Evolutionary conservation across 2,329 filamentous ascomycete genomes (phyloP), one percentile per base, ranked within the genome.

Genomic region (Furcasterigmium sp.): DNA sequence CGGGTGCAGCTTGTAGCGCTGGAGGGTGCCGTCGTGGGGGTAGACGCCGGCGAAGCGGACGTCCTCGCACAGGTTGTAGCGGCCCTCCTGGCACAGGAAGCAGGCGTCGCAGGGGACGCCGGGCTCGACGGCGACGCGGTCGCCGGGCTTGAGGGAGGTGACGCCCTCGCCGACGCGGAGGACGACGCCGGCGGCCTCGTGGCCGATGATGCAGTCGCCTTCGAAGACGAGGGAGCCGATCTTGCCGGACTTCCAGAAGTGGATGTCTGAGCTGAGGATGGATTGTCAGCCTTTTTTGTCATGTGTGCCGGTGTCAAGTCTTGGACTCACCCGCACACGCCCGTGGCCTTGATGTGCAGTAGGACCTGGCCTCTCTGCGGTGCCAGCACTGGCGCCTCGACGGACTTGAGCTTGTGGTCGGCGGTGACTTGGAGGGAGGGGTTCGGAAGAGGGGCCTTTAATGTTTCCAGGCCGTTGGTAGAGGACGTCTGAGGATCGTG

Each of bases 101-200:
- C 81, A 84, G 26, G 65, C 58, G 10, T 69, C 70, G 53, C 83
- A 87, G 0, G 82, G 78, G 1, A 84, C 76, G 17, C 81, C 80
- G 1, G 81, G 80, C 53, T 87, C 82, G 14, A 87, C 62, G 4
- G 82, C 82, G 9, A 87, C 80, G 41, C 80, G 67, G 53, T 87
- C 82, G 10, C 80, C 79, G 64, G 70, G 66, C 49, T 72, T 68
- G 11, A 84, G 53, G 45, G 69, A 58, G 9, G 61, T 65, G 13
- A 84, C 78, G 19, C 68, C 75, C 40, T 75, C 65, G 15, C 80
- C 78, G 48, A 71, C 72, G 54, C 73, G 63, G 18, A 84, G 51
- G 14, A 85, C 78, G 5, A 81, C 56, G 5, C 80, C 82, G 9
- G 80, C 73, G 4, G 75, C 78, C 59, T 85, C 81, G 49, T 85